These are phyloP conservation scores for Pseudocercospora eumusae DNA, from an alignment of 2,329 filamentous ascomycete genomes.

Conservation along the genomic window DNA sequence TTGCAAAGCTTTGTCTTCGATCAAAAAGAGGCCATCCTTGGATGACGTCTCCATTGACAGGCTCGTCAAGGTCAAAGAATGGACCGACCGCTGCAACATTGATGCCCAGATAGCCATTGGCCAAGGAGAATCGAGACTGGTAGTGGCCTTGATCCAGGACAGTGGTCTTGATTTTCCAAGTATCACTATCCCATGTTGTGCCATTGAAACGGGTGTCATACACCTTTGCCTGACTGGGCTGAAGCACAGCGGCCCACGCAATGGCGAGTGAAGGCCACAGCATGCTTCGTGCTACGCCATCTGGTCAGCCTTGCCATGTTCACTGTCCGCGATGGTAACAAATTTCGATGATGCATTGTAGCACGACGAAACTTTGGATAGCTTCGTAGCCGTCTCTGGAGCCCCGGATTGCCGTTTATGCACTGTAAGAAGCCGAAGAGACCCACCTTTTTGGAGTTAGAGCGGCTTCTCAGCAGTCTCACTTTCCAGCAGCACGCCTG, in stretches of 20 bases:
- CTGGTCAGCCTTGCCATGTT: neutral
- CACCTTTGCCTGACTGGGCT: slow-evolving; percentile 25
- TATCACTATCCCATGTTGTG: slow-evolving; percentile 61
- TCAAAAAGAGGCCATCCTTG: slow-evolving; percentile 68
- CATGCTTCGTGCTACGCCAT: neutral
- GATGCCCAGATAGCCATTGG: slow-evolving; percentile 67
- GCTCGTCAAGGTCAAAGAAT: slow-evolving; percentile 62
- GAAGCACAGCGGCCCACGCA: neutral
- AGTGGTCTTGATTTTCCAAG: slow-evolving; percentile 58
- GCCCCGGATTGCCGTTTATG: too few relatives aligned
- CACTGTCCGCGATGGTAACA: too few relatives aligned
- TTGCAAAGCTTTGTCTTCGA: slow-evolving; percentile 65
- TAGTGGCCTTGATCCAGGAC: slow-evolving; percentile 59
- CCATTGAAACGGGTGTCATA: slow-evolving; percentile 55
- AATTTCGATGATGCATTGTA: slow-evolving; percentile 6
- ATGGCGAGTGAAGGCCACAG: neutral
- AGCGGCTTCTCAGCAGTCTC: neutral
- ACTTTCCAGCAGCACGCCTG: neutral
- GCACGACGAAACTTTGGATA: neutral
- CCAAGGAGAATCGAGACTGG: slow-evolving; percentile 61
- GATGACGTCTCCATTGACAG: slow-evolving; percentile 56
- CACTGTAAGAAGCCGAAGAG: neutral
- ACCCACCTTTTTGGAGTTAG: neutral
- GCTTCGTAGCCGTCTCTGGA: neutral
- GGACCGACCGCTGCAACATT: slow-evolving; percentile 64